Evolutionary conservation across 306 rosid genomes (phyloP).

Genomic region (Dryas drummondii): DNA sequence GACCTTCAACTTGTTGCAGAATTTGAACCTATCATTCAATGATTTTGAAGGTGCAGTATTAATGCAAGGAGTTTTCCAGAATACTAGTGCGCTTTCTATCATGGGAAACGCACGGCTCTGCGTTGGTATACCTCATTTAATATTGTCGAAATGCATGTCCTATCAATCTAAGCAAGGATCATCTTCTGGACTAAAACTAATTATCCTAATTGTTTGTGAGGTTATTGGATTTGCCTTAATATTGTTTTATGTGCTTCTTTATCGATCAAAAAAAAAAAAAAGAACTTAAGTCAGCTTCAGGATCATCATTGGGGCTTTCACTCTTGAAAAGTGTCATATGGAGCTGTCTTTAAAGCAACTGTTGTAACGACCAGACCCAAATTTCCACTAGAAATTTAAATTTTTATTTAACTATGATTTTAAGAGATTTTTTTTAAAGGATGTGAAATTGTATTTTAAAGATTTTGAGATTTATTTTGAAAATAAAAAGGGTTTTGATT

Average conservation of each 20-base stretch:
- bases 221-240: background rate
- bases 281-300: too few species aligned
- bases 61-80: slow-evolving; percentile 23
- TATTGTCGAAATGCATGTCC: slow-evolving; percentile 11
- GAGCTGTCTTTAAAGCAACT: too few species aligned
- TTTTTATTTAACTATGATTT: too few species aligned
- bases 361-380: too few species aligned
- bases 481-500: too few species aligned
- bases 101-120: slow-evolving; percentile 24
- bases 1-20: background rate
- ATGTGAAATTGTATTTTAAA: too few species aligned
- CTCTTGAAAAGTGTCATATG: too few species aligned
- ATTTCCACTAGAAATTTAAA: too few species aligned
- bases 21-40: slow-evolving; percentile 35
- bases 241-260: background rate
- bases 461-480: too few species aligned
- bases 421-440: too few species aligned
- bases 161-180: background rate
- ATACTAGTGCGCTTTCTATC: slow-evolving; percentile 11
- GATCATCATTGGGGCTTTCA: too few species aligned
- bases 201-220: slow-evolving; percentile 1
- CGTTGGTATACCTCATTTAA: slow-evolving; percentile 18
- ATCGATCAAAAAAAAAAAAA: too few species aligned
- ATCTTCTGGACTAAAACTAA: background rate
- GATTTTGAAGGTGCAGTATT: slow-evolving; percentile 27